These are phyloP conservation scores for Fomitopsis pinicola DNA, from an alignment of 1,284 basidiomycete species.

Conservation along the genomic window DNA sequence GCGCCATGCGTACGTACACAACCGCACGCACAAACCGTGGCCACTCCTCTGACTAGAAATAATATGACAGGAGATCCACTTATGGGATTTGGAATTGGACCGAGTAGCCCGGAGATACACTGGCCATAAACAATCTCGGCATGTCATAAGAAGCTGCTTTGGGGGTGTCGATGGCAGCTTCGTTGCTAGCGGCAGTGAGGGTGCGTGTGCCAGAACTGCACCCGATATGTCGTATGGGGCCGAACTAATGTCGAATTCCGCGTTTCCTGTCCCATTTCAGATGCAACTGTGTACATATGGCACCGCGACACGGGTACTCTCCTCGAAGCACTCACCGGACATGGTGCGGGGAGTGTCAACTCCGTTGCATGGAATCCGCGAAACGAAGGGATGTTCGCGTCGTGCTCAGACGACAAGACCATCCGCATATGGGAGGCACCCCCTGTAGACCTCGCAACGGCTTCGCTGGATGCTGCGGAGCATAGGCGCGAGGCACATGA, in stretches of 20 bases:
- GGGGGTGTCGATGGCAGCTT: constrained; percentile 91
- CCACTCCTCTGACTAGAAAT: constrained; percentile 3
- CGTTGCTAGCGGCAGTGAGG: constrained; percentile 93
- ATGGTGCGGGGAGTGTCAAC: constrained; percentile 87
- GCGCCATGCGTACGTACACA: constrained; percentile 37
- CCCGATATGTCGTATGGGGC: background rate
- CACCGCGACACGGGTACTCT: constrained; percentile 82
- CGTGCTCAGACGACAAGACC: constrained; percentile 84
- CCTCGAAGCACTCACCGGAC: constrained; percentile 82
- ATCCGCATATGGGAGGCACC: constrained; percentile 82
- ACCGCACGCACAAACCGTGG: constrained; percentile 1
- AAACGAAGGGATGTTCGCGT: constrained; percentile 87
- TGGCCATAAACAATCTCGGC: constrained; percentile 77
- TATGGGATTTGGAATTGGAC: constrained; percentile 77
- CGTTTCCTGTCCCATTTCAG: constrained; percentile 34
- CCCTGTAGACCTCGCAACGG: constrained; percentile 25
- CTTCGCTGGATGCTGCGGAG: constrained; percentile 12
- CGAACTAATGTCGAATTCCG: background rate
- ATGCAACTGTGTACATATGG: constrained; percentile 93
- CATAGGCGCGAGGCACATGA: constrained; percentile 19
- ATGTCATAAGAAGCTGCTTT: constrained; percentile 91
- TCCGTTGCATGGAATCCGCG: constrained; percentile 95
- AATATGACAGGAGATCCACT: constrained; percentile 71
- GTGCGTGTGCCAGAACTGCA: constrained; percentile 37
- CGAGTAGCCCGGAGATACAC: constrained; percentile 75